phyloP scores from a whole-genome alignment of 1,284 basidiomycete genomes.

The Apiotrichum siamense region DNA sequence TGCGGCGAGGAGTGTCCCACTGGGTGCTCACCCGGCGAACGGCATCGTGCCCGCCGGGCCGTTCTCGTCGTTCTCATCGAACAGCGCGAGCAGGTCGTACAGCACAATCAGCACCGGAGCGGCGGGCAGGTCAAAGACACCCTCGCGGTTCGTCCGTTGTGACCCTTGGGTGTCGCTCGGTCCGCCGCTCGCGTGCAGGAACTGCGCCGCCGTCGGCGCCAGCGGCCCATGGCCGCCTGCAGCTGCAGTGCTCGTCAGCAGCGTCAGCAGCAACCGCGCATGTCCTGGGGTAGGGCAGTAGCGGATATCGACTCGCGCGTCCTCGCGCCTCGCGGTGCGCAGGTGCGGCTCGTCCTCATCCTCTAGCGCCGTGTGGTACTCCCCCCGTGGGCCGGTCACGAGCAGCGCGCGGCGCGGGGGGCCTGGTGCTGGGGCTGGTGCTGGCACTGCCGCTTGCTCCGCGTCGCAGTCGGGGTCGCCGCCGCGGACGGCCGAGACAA shows the following conservation, averaged over 20 bases:
- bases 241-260: conserved; percentile 15
- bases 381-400: conserved; percentile 28
- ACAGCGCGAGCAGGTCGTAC: conserved; percentile 28
- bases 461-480: too few species aligned
- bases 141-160: too few species aligned
- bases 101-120: conserved; percentile 30
- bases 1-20: too few species aligned
- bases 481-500: background rate
- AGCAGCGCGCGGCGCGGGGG: conserved; percentile 20
- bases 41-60: conserved; percentile 1
- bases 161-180: too few species aligned
- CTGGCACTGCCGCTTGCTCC: background rate
- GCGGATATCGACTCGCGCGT: conserved; percentile 8
- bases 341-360: conserved; percentile 35
- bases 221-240: too few species aligned
- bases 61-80: conserved; percentile 32
- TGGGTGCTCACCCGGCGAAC: background rate
- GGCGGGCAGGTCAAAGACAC: background rate
- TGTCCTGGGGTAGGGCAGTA: conserved; percentile 7
- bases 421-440: too few species aligned
- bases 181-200: too few species aligned
- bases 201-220: too few species aligned
- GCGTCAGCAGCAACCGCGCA: conserved; percentile 30
- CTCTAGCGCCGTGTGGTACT: conserved; percentile 22
- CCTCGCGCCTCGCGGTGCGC: conserved; percentile 9